Evolutionary conservation across 2,329 filamentous ascomycete species (phyloP), one percentile per base, ranked within the genome.

Genomic region (Ceratocystis eucalypticola): DNA sequence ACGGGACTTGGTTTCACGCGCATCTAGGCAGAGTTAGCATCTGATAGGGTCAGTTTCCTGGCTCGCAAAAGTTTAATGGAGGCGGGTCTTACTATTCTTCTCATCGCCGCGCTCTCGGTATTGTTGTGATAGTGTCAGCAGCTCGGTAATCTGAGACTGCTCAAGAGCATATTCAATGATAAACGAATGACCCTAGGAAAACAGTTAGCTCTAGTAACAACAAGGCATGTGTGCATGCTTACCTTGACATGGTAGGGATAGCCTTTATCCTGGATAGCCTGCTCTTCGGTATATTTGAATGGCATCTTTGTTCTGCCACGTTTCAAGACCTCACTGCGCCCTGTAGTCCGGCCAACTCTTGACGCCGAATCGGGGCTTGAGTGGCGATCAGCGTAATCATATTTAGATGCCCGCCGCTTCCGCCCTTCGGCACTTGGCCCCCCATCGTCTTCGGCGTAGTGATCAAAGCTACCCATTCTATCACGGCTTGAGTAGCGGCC

Each of bases 231-330:
- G 2, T 22, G 15, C 8, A 59, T 3, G 22, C 83, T 71, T 75
- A 92, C 90, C 80, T 96, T 91, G 77, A 95, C 89, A 66, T 89
- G 82, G 71, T 86, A 96, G 0, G 90, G 89, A 75, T 96, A 96
- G 12, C 89, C 88, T 15, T 96, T 80, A 69, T 96, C 89, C 69
- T 89, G 86, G 44, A 96, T 82, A 1, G 90, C 92, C 69, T 87
- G 82, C 73, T 88, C 88, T 70, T 89, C 88, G 15, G 95, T 89
- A 68, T 96, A 79, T 66, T 88, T 84, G 68, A 84, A 85, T 0
- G 92, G 92, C 74, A 96, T 91, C 71, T 89, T 85, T 15, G 92
- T 96, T 80, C 92, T 96, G 71, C 92, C 92, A 74, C 88, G 91
- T 77, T 89, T 88, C 8, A 88, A 88, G 70, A 88, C 90, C 67